Evolutionary conservation across 164 flowering plant species (phyloP).

Genomic region (Nelumbo lutea): DNA sequence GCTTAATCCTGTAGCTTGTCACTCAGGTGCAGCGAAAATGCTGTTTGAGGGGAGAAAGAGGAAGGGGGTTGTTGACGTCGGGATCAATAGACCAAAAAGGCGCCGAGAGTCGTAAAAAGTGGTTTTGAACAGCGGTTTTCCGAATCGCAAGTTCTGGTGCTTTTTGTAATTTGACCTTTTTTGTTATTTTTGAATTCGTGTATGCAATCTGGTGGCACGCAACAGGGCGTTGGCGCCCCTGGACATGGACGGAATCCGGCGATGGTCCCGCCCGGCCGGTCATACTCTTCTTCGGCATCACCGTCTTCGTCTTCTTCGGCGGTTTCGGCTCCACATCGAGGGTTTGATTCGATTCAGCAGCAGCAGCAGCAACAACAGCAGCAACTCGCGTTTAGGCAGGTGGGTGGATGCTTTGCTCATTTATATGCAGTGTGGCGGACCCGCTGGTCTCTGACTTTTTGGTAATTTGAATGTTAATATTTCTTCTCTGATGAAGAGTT

Average conservation of each 20-base stretch:
- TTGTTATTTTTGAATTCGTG: slow-evolving; percentile 10
- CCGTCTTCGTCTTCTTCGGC: slow-evolving; percentile 84
- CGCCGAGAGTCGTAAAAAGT: neutral
- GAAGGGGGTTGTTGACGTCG: slow-evolving; percentile 10
- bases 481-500: slow-evolving; percentile 5
- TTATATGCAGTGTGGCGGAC: neutral
- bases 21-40: slow-evolving; percentile 18
- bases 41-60: slow-evolving; percentile 12
- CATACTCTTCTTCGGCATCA: slow-evolving; percentile 60
- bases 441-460: neutral
- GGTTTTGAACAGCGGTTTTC: slow-evolving; percentile 8
- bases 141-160: slow-evolving; percentile 1
- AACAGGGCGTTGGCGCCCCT: slow-evolving; percentile 28
- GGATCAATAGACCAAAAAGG: slow-evolving; percentile 5
- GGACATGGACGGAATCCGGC: slow-evolving; percentile 56
- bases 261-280: slow-evolving; percentile 44
- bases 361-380: slow-evolving; percentile 47
- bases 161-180: slow-evolving; percentile 3
- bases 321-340: slow-evolving; percentile 57
- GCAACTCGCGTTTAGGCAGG: slow-evolving; percentile 27
- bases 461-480: neutral
- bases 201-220: slow-evolving; percentile 70
- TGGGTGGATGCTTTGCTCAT: neutral
- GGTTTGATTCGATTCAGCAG: slow-evolving; percentile 60
- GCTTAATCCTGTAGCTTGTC: slow-evolving; percentile 5